Percentiles rank a stretch among this genome's conserved stretches.
Evolutionary conservation across 1,284 basidiomycete species (phyloP).

Genomic region (Ustilago cynodontis): DNA sequence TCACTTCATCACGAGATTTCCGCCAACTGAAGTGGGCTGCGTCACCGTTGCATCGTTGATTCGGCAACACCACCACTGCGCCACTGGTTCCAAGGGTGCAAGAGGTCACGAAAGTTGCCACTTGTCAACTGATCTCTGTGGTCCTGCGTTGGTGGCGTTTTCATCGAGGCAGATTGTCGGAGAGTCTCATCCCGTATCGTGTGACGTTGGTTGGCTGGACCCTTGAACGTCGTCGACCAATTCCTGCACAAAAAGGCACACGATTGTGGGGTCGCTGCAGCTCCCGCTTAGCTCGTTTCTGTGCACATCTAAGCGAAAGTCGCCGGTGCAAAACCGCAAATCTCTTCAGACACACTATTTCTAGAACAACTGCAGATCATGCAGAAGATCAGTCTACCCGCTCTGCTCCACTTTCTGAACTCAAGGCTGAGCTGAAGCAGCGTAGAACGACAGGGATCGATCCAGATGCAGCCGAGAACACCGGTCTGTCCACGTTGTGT

Average conservation of each 20-base stretch:
- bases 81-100: conserved; percentile 1
- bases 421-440: neutral
- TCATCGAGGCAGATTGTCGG: neutral
- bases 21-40: conserved; percentile 2
- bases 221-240: neutral
- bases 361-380: neutral
- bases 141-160: conserved; percentile 9
- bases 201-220: neutral
- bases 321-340: conserved; percentile 6
- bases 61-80: neutral
- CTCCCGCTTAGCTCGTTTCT: neutral
- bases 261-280: neutral
- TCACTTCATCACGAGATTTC: conserved; percentile 3
- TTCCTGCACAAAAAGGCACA: neutral
- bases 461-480: neutral
- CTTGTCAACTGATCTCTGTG: neutral
- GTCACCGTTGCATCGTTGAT: neutral
- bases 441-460: neutral
- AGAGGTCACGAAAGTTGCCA: no score
- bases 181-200: conserved; percentile 1
- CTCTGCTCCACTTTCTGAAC: neutral
- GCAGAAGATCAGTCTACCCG: neutral
- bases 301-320: conserved; percentile 7
- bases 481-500: neutral
- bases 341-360: neutral